Base-by-base conservation (phyloP, 2,329 filamentous ascomycete species). In the Neofusicoccum sp. region DNA sequence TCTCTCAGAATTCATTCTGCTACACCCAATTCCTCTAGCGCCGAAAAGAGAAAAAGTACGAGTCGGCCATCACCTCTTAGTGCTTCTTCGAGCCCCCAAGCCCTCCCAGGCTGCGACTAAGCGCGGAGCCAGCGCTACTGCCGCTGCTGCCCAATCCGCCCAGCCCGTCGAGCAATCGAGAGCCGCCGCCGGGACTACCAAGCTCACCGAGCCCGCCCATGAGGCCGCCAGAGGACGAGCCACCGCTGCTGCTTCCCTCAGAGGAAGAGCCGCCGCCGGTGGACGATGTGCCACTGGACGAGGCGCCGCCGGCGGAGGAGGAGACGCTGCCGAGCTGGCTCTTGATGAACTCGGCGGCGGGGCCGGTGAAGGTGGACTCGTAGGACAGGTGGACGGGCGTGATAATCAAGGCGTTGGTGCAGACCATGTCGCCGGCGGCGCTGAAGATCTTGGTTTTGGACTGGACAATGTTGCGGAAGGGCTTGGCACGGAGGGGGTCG, bases 151-250 rank as follows among this genome's bases (percentile, higher is more conserved):
- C 14, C 30, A n/a, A 33, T 16, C 57, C 41, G 8, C 57, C 16
- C 41, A 26, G n/a, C n/a, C 58, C 45, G n/a, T 31, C 12, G 3
- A 38, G 6, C 6, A 33, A 9, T 6, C 28, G 20, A 8, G 38
- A 53, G 73, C 80, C 56, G 85, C 89, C 4, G 90, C 90, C 0
- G 88, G 90, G 75, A 90, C 93, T 73, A 85, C 88, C 14, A 86
- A 90, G 69, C 86, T 91, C 14, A 85, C 95, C 68, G 89, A 93
- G 76, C 85, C 93, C 12, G 84, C 93, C 54, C 85, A 93, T 48
- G 47, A n/a, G 4, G 88, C 87, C 20, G 89, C 88, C 6, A 88
- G 91, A 69, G 90, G 90, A 69, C 89, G 93, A 7, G 87, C 87
- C 4, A 82, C 87, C 44, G 93, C 91, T 80, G 89, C 93, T 73